Evolutionary conservation across 805 yeast genomes (phyloP).

Genomic region (Saccharomycopsis guyanensis): DNA sequence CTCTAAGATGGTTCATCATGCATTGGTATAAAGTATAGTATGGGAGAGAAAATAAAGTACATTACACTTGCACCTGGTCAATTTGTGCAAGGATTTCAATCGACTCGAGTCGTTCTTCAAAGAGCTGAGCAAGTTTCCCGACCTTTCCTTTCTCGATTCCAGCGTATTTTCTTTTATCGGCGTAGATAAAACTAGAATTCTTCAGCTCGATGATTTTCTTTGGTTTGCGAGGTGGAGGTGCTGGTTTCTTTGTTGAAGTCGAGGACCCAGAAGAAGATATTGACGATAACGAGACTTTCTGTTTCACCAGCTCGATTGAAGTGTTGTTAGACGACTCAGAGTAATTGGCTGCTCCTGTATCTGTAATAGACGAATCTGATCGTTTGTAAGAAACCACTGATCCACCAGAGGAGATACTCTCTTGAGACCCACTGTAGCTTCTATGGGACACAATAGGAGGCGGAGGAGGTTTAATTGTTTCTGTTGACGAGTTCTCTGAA

Average conservation of each 20-base stretch:
- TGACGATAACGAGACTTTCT: not conserved
- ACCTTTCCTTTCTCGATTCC: slow-evolving; percentile 20
- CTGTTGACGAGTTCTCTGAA: not conserved
- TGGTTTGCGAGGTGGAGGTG: not conserved
- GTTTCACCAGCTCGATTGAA: not conserved
- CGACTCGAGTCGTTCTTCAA: slow-evolving; percentile 19
- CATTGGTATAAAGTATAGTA: no score
- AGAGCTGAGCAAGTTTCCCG: slow-evolving; percentile 20
- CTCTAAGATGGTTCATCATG: no score
- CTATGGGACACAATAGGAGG: not conserved
- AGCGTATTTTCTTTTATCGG: slow-evolving; percentile 17
- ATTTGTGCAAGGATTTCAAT: slow-evolving; percentile 13
- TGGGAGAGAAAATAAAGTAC: no score
- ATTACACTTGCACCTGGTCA: no score
- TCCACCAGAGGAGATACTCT: not conserved
- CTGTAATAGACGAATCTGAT: not conserved
- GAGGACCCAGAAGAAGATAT: not conserved
- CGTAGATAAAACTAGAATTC: slow-evolving; percentile 7
- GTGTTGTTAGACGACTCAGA: not conserved
- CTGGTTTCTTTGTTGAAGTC: not conserved
- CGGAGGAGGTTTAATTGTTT: not conserved
- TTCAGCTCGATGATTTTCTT: not conserved
- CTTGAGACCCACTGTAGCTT: not conserved
- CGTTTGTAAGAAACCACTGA: not conserved
- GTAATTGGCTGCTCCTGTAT: not conserved